Evolutionary conservation across 805 yeast species (phyloP), one percentile per base, ranked within the genome.

Genomic region (Groenewaldozyma tartarivorans): DNA sequence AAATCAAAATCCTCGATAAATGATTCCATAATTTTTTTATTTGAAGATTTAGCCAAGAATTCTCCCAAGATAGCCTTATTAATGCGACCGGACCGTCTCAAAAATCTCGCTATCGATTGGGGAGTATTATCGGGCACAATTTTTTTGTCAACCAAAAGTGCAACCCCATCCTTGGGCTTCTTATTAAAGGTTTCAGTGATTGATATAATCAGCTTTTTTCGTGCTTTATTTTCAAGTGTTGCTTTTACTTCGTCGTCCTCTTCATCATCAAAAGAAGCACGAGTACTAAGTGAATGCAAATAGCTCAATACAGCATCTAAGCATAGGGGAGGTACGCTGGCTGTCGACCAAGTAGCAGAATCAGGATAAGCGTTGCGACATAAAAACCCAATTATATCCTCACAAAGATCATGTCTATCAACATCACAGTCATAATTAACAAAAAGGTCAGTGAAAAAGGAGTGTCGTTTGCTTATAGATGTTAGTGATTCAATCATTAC

Each of bases 1-100:
- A 88, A 88, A 43, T 88, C 90, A 57, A 90, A 81, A 41, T 77
- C 60, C 1, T 67, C 65, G 48, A 90, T 73, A 55, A 86, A 92
- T 36, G 72, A 66, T 37, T 67, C 67, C 48, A 90, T 64, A 4
- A 88, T 61, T 1, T 69, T 69, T 5, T 62, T 58, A 52, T 81
- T 85, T 2, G 69, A 63, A 0, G 94, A 82, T 54, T 86, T 85
- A 13, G 95, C 86, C 32, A 92, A 66, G 48, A 71, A 75, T 54
- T 86, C 94, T 33, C 99, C 99, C 24, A 92, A 68, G 1, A 79
- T 77, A 50, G 83, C 84, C 58, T 94, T 94, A 61, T 90, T 85
- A 49, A 92, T 65, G 40, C 95, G 71, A 21, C 85, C 81, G 13
- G 95, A 82, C 47, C 81, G 77, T 47, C 77, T 79, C 47, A 92